phyloP scores from a whole-genome alignment of 805 yeast genomes.

The Spathaspora gorwiae region DNA sequence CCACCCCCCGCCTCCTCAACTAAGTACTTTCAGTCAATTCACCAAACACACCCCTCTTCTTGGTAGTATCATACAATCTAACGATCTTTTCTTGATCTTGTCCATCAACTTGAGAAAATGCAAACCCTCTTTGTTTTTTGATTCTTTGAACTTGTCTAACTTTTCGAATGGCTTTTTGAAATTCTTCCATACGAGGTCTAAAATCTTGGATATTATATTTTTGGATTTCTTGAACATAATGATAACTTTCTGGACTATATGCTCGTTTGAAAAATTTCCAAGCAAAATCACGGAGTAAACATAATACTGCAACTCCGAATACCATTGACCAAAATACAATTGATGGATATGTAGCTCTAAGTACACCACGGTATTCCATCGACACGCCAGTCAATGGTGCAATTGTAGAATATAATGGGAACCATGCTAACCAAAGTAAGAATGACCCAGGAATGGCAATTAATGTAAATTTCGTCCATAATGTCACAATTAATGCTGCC shows the following conservation, averaged over 20 bases:
- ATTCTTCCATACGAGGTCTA: conserved; percentile 93
- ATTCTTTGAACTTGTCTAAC: conserved; percentile 97
- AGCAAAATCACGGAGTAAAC: conserved; percentile 79
- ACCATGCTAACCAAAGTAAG: conserved; percentile 73
- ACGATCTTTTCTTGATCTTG: conserved; percentile 90
- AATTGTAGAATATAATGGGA: conserved; percentile 80
- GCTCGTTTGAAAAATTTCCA: conserved; percentile 95
- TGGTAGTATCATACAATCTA: conserved; percentile 92
- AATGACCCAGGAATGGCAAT: conserved; percentile 95
- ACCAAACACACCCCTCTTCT: conserved; percentile 72
- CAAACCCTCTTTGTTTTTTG: conserved; percentile 98
- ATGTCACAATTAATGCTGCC: conserved; percentile 85
- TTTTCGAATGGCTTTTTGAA: conserved; percentile 93
- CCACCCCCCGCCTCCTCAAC: not conserved
- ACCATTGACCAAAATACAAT: conserved; percentile 79
- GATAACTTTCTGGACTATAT: conserved; percentile 88
- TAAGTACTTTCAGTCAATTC: conserved; percentile 28
- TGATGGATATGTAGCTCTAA: conserved; percentile 71
- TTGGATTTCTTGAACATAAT: conserved; percentile 94
- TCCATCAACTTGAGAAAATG: conserved; percentile 87
- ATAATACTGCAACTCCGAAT: conserved; percentile 69
- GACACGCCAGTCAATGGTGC: conserved; percentile 85
- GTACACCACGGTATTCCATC: conserved; percentile 76
- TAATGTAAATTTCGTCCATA: conserved; percentile 92
- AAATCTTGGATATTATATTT: conserved; percentile 90